Evolutionary conservation across 2,329 filamentous ascomycete species (phyloP).

Genomic region (Gaeumannomyces tritici): DNA sequence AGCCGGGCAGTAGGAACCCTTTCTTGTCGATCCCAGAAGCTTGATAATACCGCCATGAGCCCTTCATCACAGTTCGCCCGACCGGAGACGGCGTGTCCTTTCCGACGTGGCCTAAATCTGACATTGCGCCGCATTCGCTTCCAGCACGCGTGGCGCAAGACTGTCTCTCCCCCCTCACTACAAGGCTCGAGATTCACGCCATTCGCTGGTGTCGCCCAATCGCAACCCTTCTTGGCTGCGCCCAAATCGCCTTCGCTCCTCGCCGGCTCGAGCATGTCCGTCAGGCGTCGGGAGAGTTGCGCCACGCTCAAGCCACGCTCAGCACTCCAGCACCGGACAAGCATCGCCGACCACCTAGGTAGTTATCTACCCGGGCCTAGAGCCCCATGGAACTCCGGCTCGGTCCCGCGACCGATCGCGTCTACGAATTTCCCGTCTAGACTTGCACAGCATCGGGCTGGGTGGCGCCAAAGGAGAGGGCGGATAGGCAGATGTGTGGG

Average conservation of each 20-base stretch:
- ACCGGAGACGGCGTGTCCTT: not conserved
- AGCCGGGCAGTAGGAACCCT: too few relatives aligned
- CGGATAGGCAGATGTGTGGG: not conserved
- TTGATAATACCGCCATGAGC: not conserved
- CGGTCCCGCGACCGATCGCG: too few relatives aligned
- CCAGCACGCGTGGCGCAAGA: not conserved
- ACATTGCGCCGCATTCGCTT: too few relatives aligned
- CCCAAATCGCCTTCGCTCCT: not conserved
- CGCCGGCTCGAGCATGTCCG: not conserved
- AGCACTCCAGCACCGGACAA: not conserved
- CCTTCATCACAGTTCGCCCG: not conserved
- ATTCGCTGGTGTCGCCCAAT: too few relatives aligned
- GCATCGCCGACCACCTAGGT: not conserved
- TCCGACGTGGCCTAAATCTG: too few relatives aligned
- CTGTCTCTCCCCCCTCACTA: not conserved
- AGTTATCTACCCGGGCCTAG: not conserved
- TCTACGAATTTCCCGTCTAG: not conserved
- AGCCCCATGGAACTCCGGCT: not conserved
- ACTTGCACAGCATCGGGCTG: not conserved
- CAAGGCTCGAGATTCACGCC: too few relatives aligned
- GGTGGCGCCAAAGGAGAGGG: not conserved
- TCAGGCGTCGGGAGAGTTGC: not conserved
- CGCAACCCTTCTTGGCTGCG: not conserved
- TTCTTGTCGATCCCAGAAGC: not conserved
- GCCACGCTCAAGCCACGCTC: not conserved